Conservation (phyloP, 208 protist genomes). For the Leishmania turanica region DNA sequence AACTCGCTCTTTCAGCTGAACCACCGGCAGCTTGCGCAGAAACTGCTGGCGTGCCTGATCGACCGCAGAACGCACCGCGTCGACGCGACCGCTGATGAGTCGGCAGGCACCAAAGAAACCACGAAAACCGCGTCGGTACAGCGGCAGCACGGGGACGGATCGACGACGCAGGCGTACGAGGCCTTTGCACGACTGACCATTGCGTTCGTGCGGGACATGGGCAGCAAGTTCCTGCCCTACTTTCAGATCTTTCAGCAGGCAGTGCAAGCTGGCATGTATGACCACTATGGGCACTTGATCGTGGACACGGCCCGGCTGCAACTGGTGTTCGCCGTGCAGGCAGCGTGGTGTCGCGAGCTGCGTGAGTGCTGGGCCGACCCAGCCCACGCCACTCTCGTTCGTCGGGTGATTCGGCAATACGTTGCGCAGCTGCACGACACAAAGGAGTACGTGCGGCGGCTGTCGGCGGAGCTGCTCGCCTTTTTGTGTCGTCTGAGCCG, state of each 20-base stretch:
- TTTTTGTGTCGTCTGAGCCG: constrained; percentile 63
- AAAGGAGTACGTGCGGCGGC: constrained; percentile 85
- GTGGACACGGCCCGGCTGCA: constrained; percentile 72
- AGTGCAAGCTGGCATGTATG: constrained; percentile 79
- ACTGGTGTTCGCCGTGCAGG: constrained; percentile 83
- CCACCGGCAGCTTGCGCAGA: constrained; percentile 76
- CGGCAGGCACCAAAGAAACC: constrained; percentile 1
- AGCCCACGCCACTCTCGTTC: constrained; percentile 30
- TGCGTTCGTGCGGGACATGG: constrained; percentile 83
- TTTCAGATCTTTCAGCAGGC: constrained; percentile 87
- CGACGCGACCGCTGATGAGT: background rate
- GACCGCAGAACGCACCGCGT: constrained; percentile 37
- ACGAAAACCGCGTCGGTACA: background rate
- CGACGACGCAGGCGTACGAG: constrained; percentile 68
- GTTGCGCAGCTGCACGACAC: constrained; percentile 74
- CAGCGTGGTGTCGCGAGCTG: constrained; percentile 88
- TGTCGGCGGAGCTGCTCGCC: constrained; percentile 81
- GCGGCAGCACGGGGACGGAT: constrained; percentile 10
- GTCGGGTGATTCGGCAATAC: constrained; percentile 64
- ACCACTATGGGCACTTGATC: constrained; percentile 65
- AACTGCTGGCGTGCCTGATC: constrained; percentile 63
- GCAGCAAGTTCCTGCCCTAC: constrained; percentile 77
- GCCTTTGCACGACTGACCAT: constrained; percentile 83
- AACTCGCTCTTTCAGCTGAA: constrained; percentile 71
- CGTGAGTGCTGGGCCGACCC: constrained; percentile 51